A percentile compares a stretch with the other conserved stretches of the same genome.
Evolutionary conservation across 495 filamentous ascomycete genomes (phyloP).

Genomic region (Chlorociboria aeruginascens): DNA sequence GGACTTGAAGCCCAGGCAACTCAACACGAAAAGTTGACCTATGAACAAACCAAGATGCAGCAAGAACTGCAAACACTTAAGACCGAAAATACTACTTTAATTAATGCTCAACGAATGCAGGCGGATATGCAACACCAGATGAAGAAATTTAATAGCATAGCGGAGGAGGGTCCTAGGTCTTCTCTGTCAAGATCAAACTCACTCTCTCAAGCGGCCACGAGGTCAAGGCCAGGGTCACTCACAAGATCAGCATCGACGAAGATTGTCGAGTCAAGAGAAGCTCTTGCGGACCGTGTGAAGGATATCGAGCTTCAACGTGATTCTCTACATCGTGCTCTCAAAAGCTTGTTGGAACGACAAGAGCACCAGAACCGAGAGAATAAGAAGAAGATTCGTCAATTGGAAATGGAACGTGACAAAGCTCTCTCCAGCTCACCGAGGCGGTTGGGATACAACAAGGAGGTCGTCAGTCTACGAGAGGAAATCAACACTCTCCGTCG

Average conservation of each 20-base stretch:
- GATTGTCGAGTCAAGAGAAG: conserved; percentile 47
- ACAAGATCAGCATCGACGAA: conserved; percentile 18
- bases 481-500: conserved; percentile 78
- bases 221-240: conserved; percentile 16
- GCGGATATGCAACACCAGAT: conserved; percentile 36
- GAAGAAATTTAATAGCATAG: conserved; percentile 44
- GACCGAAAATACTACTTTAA: conserved; percentile 25
- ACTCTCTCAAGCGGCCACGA: conserved; percentile 25
- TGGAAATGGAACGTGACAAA: conserved; percentile 69
- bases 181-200: conserved; percentile 53
- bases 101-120: conserved; percentile 41
- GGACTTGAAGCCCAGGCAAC: conserved; percentile 59
- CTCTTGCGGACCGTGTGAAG: conserved; percentile 72
- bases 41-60: conserved; percentile 66
- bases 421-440: conserved; percentile 59
- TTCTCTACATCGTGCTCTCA: conserved; percentile 75
- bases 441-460: conserved; percentile 66
- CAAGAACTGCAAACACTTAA: conserved; percentile 64
- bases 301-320: conserved; percentile 91
- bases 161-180: conserved; percentile 44
- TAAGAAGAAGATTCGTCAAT: conserved; percentile 56
- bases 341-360: conserved; percentile 78
- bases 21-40: conserved; percentile 54
- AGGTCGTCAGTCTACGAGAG: conserved; percentile 64
- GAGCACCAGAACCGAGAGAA: conserved; percentile 70